phyloP scores from a whole-genome alignment of 306 rosid species.

The Quillaja saponaria region DNA sequence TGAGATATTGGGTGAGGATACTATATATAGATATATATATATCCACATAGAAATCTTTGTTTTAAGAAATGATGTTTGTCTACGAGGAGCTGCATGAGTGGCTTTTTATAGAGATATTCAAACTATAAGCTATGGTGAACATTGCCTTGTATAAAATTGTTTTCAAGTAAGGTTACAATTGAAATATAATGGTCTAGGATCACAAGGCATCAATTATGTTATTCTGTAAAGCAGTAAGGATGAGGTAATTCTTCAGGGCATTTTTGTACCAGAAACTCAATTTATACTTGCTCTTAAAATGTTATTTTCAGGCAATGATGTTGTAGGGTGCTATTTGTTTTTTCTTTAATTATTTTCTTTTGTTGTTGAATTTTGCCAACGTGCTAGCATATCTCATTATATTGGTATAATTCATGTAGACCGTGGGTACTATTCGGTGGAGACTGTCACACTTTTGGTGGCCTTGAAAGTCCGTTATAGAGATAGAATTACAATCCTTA shows the following conservation, averaged over 20 bases:
- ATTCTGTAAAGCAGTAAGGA: no score
- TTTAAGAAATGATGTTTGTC: slow-evolving; percentile 10
- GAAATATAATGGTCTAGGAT: slow-evolving; percentile 1
- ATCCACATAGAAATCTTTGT: slow-evolving; percentile 1
- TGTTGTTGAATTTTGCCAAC: not conserved
- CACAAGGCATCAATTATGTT: not conserved
- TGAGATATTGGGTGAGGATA: not conserved
- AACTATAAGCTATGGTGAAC: not conserved
- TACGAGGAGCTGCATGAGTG: not conserved
- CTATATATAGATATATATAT: slow-evolving; percentile 9
- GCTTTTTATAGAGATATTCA: slow-evolving; percentile 21
- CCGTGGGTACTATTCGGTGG: slow-evolving; percentile 79
- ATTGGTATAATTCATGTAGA: slow-evolving; percentile 54
- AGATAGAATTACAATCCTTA: slow-evolving; percentile 96
- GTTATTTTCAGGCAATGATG: not conserved
- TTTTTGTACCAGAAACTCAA: not conserved
- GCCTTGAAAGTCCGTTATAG: slow-evolving; percentile 96
- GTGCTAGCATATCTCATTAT: slow-evolving; percentile 29
- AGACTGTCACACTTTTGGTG: slow-evolving; percentile 94
- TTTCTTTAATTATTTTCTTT: not conserved
- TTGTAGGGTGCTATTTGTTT: no score
- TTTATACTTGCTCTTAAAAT: not conserved
- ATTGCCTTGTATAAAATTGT: not conserved
- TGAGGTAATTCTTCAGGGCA: not conserved
- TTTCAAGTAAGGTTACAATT: slow-evolving; percentile 4